These are phyloP conservation scores for Emmonsiellopsis sp. DNA, from an alignment of 2,329 filamentous ascomycete genomes.

Conservation along the genomic window DNA sequence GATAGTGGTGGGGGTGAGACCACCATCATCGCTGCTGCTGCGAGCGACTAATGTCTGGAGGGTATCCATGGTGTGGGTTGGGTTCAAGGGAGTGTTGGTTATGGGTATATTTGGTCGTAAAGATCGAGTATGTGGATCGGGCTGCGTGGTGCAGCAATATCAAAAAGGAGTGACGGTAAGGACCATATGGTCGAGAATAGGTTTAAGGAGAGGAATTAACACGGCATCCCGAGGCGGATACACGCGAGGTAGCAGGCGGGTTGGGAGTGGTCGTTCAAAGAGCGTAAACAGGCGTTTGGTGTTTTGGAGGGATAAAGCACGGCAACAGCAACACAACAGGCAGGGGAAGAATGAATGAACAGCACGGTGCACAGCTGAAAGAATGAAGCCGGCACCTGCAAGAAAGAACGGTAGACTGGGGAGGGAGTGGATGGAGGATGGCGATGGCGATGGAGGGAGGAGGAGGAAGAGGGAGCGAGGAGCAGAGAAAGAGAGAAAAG, in stretches of 20 bases:
- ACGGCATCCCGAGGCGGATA: too few relatives aligned
- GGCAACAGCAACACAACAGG: slow-evolving; percentile 11
- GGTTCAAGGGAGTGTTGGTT: neutral
- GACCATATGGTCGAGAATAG: slow-evolving; percentile 1
- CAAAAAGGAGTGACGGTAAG: neutral
- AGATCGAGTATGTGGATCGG: neutral
- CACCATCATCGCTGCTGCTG: slow-evolving; percentile 31
- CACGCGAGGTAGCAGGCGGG: neutral
- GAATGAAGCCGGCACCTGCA: slow-evolving; percentile 53
- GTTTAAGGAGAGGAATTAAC: neutral
- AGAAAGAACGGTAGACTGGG: slow-evolving; percentile 17
- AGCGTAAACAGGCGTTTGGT: slow-evolving; percentile 10
- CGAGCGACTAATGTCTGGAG: slow-evolving; percentile 42
- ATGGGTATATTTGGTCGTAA: neutral
- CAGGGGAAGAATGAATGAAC: slow-evolving; percentile 35
- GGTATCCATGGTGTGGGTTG: slow-evolving; percentile 28
- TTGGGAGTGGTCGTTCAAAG: neutral
- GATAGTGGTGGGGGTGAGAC: slow-evolving; percentile 54
- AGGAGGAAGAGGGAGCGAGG: slow-evolving; percentile 5
- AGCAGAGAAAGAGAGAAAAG: neutral
- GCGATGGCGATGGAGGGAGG: slow-evolving; percentile 4
- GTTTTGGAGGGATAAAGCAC: slow-evolving; percentile 6
- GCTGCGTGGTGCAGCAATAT: neutral
- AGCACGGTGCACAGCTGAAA: slow-evolving; percentile 49
- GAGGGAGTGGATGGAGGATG: slow-evolving; percentile 11